Conservation (phyloP, 1,139 yeast species). For the Taphrina flavorubra region DNA sequence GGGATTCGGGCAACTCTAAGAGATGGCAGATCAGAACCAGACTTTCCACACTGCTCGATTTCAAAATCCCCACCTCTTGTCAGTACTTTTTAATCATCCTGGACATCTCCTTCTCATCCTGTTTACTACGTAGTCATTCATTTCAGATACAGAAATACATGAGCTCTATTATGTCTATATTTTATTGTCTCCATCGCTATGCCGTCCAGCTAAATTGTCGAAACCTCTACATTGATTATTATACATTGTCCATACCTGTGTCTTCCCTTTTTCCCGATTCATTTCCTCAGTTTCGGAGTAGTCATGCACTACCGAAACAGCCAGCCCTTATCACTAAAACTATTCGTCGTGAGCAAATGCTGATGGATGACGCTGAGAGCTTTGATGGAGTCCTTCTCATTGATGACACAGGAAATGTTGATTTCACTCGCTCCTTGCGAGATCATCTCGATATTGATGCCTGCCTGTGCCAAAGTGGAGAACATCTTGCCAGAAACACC, state of each 20-base stretch:
- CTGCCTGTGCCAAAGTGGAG: slow-evolving; percentile 88
- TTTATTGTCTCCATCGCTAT: neutral
- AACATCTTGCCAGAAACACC: slow-evolving; percentile 99
- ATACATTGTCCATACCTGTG: neutral
- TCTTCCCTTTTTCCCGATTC: no score
- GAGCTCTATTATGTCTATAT: no score
- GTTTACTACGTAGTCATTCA: neutral
- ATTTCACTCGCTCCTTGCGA: slow-evolving; percentile 98
- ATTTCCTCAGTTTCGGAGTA: no score
- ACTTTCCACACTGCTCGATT: slow-evolving; percentile 39
- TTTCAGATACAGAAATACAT: neutral
- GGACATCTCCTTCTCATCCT: slow-evolving; percentile 15
- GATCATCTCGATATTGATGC: slow-evolving; percentile 94
- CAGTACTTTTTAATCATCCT: slow-evolving; percentile 37
- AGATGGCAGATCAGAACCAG: slow-evolving; percentile 37
- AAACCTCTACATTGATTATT: neutral
- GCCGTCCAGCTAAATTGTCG: neutral
- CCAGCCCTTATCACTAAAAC: slow-evolving; percentile 39
- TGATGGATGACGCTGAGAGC: slow-evolving; percentile 88
- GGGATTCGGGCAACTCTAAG: slow-evolving; percentile 33
- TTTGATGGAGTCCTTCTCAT: slow-evolving; percentile 77
- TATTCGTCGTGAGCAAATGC: slow-evolving; percentile 57
- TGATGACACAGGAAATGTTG: slow-evolving; percentile 92
- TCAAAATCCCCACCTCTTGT: slow-evolving; percentile 30
- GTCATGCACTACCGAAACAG: slow-evolving; percentile 19